Percentiles rank a stretch among this genome's conserved stretches.
Evolutionary conservation across 164 flowering plant species (phyloP).

Genomic region (Kalanchoe fedtschenkoi): DNA sequence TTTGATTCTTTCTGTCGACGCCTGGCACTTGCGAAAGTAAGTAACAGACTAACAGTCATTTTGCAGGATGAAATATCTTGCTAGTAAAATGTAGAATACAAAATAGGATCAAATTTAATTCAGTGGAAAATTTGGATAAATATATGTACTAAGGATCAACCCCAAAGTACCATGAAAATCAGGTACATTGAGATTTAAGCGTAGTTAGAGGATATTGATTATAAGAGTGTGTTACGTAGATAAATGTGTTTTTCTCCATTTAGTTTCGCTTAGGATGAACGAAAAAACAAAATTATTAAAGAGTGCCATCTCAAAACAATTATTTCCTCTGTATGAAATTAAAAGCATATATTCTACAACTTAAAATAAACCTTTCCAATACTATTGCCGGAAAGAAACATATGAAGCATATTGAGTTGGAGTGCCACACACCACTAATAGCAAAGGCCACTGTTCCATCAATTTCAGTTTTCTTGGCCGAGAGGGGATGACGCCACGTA

Average conservation of each 20-base stretch:
- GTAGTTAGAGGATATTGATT: background rate
- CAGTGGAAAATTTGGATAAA: too few relatives aligned
- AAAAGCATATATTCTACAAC: background rate
- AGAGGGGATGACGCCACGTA: slow-evolving; percentile 51
- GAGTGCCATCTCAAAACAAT: too few relatives aligned
- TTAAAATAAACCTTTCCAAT: background rate
- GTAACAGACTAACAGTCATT: too few relatives aligned
- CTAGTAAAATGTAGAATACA: background rate
- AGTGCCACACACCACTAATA: slow-evolving; percentile 46
- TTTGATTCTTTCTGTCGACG: background rate
- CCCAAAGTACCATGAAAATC: background rate
- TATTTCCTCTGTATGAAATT: background rate
- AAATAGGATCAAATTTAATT: background rate
- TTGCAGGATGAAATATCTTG: background rate
- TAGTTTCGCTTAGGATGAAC: background rate
- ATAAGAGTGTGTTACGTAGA: background rate
- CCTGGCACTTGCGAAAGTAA: background rate
- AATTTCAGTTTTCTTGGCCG: slow-evolving; percentile 47
- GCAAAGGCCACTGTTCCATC: slow-evolving; percentile 74
- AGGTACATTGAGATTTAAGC: background rate
- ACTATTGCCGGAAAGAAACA: background rate
- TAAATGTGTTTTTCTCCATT: background rate
- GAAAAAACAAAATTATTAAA: too few relatives aligned
- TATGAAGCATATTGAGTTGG: background rate
- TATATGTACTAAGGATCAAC: background rate